Base-by-base conservation (phyloP, 768 basidiomycete genomes). In the Tylopilus sp. region DNA sequence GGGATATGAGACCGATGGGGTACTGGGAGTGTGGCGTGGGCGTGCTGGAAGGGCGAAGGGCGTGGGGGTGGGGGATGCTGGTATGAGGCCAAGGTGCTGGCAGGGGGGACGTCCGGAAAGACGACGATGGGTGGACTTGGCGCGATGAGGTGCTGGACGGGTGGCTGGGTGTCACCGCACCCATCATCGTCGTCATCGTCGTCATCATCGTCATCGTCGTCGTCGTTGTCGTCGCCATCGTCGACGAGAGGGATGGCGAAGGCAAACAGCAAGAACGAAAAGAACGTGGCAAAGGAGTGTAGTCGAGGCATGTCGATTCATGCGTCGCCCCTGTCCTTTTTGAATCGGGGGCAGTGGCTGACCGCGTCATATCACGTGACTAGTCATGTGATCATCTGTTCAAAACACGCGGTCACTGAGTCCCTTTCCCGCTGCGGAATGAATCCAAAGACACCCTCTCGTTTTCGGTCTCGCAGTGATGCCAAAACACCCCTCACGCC, bases 401-500 rank as follows among this genome's bases (percentile, higher is more conserved):
- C 50, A 52, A 59, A 51, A 56, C 42, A 26, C 33, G 48, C 22
- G 33, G n/a, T n/a, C n/a, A n/a, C n/a, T 10, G 5, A 7, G 22
- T 28, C 11, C 28, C 8, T 8, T 28, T 28, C 28, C n/a, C n/a
- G n/a, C n/a, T n/a, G 28, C 7, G 11, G 28, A 28, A 60, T 33
- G 48, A 58, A 48, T 10, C 77, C 78, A 1, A 78, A 75, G 56
- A 79, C 78, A 4, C 78, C 78, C 2, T 64, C 73, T 17, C 68
- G 74, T n/a, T 72, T 71, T 45, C 71, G 78, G 2, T 75, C 77
- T 25, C 75, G 77, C 48, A 78, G 77, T 48, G 77, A 76, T 51
- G 69, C 77, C 11, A 78, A 74, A 42, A 77, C 78, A 0, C 79
- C 78, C 0, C 67, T 79, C 13, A 77, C 76, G 0, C 75, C 77